Evolutionary conservation across 73 alveolate genomes (phyloP).

Genomic region (Loxodes magnus): DNA sequence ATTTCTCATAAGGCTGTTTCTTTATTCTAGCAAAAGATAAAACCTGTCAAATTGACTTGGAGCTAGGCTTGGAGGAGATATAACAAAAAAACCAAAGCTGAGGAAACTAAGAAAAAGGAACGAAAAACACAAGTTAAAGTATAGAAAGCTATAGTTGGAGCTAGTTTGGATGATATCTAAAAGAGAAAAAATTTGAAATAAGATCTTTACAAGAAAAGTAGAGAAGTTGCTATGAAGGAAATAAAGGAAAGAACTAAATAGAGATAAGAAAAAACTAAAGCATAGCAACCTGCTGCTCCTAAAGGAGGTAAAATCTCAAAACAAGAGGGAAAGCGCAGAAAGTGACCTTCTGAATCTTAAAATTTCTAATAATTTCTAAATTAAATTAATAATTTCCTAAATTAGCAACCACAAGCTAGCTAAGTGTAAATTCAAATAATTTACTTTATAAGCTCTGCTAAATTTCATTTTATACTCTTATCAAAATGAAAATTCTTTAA

Average conservation of each 20-base stretch:
- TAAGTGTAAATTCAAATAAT: too few species aligned
- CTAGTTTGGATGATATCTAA: slow-evolving; percentile 80
- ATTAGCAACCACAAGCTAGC: too few species aligned
- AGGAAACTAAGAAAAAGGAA: slow-evolving; percentile 53
- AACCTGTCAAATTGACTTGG: slow-evolving; percentile 86
- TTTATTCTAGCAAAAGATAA: slow-evolving; percentile 60
- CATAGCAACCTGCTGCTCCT: neutral
- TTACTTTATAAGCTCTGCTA: too few species aligned
- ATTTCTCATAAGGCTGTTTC: slow-evolving; percentile 50
- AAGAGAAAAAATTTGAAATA: slow-evolving; percentile 66
- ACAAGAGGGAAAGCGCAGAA: neutral
- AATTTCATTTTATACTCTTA: too few species aligned
- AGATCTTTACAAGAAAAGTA: slow-evolving; percentile 52
- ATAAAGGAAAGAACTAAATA: slow-evolving; percentile 46
- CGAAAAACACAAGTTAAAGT: slow-evolving; percentile 65
- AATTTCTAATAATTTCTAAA: too few species aligned
- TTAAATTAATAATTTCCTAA: too few species aligned
- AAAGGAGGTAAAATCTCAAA: neutral
- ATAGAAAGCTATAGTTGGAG: slow-evolving; percentile 89
- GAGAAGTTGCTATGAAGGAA: slow-evolving; percentile 76
- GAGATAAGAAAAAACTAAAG: neutral
- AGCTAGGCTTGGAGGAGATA: slow-evolving; percentile 88
- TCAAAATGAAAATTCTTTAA: too few species aligned
- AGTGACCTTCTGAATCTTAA: too few species aligned
- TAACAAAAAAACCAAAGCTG: slow-evolving; percentile 79